A percentile compares a stretch with the other conserved stretches of the same genome.
Evolutionary conservation across 495 filamentous ascomycete species (phyloP).

Genomic region (Bombardia bombarda): DNA sequence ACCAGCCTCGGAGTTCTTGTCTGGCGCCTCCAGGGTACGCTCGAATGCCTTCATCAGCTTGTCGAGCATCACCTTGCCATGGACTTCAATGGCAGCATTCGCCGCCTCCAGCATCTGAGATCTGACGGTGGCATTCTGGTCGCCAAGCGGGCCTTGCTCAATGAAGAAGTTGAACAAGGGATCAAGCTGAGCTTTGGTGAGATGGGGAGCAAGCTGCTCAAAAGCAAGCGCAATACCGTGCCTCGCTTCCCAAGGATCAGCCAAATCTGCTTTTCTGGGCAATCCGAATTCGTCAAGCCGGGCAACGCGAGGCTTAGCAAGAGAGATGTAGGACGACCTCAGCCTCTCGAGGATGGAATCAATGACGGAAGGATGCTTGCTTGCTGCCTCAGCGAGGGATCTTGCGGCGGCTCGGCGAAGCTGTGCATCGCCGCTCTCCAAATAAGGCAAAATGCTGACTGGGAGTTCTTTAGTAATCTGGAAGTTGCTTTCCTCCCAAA

Average conservation of each 20-base stretch:
- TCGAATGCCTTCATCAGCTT: conserved; percentile 89
- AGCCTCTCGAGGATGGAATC: conserved; percentile 52
- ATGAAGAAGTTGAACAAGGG: conserved; percentile 79
- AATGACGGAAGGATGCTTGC: conserved; percentile 39
- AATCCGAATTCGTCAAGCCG: conserved; percentile 88
- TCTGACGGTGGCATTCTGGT: conserved; percentile 67
- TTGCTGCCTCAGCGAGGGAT: conserved; percentile 66
- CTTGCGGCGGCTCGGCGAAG: conserved; percentile 77
- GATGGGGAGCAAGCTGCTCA: conserved; percentile 61
- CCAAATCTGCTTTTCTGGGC: conserved; percentile 72
- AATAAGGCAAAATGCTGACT: conserved; percentile 63
- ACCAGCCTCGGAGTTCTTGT: conserved; percentile 65
- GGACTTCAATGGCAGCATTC: conserved; percentile 65
- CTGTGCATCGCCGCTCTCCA: conserved; percentile 68
- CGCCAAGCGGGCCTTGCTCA: conserved; percentile 71
- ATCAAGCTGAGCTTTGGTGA: conserved; percentile 62
- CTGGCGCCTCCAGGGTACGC: conserved; percentile 68
- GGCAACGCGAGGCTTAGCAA: conserved; percentile 71
- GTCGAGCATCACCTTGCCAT: conserved; percentile 75
- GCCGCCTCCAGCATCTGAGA: conserved; percentile 92
- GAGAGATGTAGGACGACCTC: conserved; percentile 59
- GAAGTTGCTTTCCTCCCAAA: conserved; percentile 91
- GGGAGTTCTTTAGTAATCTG: conserved; percentile 55
- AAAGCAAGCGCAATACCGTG: conserved; percentile 85
- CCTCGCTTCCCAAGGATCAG: conserved; percentile 83